Conservation (phyloP, 1,284 basidiomycete species). For the Pulveroboletus sp. region DNA sequence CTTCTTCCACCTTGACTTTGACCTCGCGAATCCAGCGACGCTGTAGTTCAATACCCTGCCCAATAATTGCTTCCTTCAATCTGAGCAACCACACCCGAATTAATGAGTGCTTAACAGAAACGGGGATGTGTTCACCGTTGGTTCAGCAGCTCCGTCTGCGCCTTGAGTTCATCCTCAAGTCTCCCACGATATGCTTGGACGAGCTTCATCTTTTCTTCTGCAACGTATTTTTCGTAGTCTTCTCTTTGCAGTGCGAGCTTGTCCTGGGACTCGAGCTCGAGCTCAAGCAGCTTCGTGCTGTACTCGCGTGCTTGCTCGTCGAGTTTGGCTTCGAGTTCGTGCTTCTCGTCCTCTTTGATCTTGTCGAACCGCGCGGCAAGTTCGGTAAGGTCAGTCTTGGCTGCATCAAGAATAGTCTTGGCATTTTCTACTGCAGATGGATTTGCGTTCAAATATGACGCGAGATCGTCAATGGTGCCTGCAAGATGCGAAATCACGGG, state of each 20-base stretch:
- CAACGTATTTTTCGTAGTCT: conserved; percentile 80
- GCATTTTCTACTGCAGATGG: conserved; percentile 67
- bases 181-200: conserved; percentile 82
- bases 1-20: conserved; percentile 94
- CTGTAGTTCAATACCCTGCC: conserved; percentile 96
- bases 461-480: conserved; percentile 89
- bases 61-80: conserved; percentile 91
- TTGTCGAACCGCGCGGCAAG: conserved; percentile 78
- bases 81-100: conserved; percentile 37
- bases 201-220: conserved; percentile 75
- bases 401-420: conserved; percentile 67
- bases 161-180: conserved; percentile 82
- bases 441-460: conserved; percentile 75
- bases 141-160: conserved; percentile 92
- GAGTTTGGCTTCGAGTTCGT: conserved; percentile 73
- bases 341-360: conserved; percentile 79
- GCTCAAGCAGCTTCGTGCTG: conserved; percentile 75
- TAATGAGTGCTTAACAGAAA: background rate
- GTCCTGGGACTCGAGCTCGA: conserved; percentile 82
- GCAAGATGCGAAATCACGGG: conserved; percentile 93
- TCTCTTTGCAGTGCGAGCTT: conserved; percentile 86
- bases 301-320: conserved; percentile 86
- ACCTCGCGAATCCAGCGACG: conserved; percentile 95
- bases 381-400: conserved; percentile 80
- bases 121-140: conserved; percentile 58